Percentiles rank a stretch among this genome's conserved stretches.
Conservation (phyloP, 1,139 yeast species). For the Blastobotrys proliferans region DNA sequence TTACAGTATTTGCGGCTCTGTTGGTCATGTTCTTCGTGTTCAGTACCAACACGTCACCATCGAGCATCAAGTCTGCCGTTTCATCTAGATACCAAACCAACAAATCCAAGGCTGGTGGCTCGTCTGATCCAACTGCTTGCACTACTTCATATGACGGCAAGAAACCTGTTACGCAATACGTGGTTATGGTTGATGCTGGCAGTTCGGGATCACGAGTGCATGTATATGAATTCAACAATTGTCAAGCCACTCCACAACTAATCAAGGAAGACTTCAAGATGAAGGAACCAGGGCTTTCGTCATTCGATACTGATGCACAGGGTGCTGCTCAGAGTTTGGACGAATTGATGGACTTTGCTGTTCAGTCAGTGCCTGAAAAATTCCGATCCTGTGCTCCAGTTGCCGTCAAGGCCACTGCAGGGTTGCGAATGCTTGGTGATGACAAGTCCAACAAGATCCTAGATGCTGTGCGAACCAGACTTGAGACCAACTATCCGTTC, state of each 20-base stretch:
- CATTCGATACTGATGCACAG: constrained; percentile 70
- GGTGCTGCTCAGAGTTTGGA: constrained; percentile 90
- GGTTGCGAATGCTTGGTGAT: constrained; percentile 80
- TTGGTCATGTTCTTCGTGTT: no score
- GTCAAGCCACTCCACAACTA: constrained; percentile 72
- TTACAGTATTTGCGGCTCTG: constrained; percentile 10
- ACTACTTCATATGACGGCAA: constrained; percentile 35
- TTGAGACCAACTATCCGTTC: constrained; percentile 80
- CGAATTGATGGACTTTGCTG: constrained; percentile 68
- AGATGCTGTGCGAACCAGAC: constrained; percentile 67
- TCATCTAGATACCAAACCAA: neutral
- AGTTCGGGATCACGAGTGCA: constrained; percentile 96
- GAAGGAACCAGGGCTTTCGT: constrained; percentile 89
- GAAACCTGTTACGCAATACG: constrained; percentile 47
- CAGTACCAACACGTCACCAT: no score
- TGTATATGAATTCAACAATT: constrained; percentile 83
- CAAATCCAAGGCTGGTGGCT: neutral
- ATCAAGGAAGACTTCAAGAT: constrained; percentile 77
- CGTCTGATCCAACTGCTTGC: constrained; percentile 26
- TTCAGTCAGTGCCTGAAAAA: constrained; percentile 67
- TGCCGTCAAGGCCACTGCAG: constrained; percentile 98
- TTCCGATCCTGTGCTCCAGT: constrained; percentile 81
- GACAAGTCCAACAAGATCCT: constrained; percentile 61
- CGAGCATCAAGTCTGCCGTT: neutral
- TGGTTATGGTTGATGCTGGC: constrained; percentile 95